phyloP scores from a whole-genome alignment of 2,329 filamentous ascomycete species.

The Tricladium varicosporioides region DNA sequence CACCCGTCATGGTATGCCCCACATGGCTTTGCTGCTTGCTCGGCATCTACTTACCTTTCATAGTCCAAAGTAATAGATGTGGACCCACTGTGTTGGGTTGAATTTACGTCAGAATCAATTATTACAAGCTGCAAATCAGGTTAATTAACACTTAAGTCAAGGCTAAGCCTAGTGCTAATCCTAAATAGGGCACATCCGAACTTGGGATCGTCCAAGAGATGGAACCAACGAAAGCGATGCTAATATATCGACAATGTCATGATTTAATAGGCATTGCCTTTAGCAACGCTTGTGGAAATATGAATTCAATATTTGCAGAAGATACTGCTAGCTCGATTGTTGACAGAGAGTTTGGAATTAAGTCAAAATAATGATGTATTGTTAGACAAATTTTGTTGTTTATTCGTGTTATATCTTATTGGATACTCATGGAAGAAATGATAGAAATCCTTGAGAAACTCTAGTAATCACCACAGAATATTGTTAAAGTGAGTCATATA shows the following conservation, averaged over 20 bases:
- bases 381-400: too few species aligned
- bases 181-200: conserved; percentile 26
- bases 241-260: background rate
- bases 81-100: conserved; percentile 85
- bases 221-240: conserved; percentile 14
- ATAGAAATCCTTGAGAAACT: too few species aligned
- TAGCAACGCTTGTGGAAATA: too few species aligned
- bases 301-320: too few species aligned
- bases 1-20: conserved; percentile 76
- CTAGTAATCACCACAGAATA: too few species aligned
- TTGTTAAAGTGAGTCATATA: too few species aligned
- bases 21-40: background rate
- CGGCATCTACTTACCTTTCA: conserved; percentile 23
- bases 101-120: conserved; percentile 91
- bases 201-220: conserved; percentile 28
- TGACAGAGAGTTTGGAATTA: too few species aligned
- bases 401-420: too few species aligned
- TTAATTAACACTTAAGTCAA: conserved; percentile 40
- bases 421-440: too few species aligned
- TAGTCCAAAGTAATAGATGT: conserved; percentile 81
- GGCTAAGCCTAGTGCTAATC: background rate
- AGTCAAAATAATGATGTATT: too few species aligned
- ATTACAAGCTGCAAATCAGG: conserved; percentile 90
- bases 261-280: background rate
- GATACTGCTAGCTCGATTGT: too few species aligned